Base-by-base conservation (phyloP, 1,284 basidiomycete genomes). In the Ganoderma boninense region DNA sequence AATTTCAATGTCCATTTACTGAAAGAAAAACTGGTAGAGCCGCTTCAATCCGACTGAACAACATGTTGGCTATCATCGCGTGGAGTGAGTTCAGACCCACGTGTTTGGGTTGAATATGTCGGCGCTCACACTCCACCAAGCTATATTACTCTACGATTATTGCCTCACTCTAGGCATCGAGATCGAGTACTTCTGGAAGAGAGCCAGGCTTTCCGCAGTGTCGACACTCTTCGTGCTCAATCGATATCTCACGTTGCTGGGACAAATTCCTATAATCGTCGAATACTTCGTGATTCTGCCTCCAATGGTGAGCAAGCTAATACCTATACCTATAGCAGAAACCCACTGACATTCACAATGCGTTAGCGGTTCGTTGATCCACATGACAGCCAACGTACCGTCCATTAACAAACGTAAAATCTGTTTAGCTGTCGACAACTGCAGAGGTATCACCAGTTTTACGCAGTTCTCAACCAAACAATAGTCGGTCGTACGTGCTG, bases 161-260 rank as follows among this genome's bases (percentile, higher is more conserved):
- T 56, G 38, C 35, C 49, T 72, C 14, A 70, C 71, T 5, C 26
- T 72, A 4, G 20, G 32, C 2, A 56, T 35, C 20, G 71, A 72
- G 52, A 65, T 72, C 26, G 69, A 73, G 18, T 57, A 54, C 26
- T 73, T 73, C 59, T 73, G 71, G 71, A 64, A 64, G 13, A 60
- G 26, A n/a, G 71, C 66, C 2, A 62, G 69, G 49, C 32, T 60
- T 7, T 68, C 71, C 40, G 26, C 49, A 8, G 69, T 64, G 73
- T 65, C 70, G 74, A 14, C 73, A 73, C 62, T 73, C 29, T 76
- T 73, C 54, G 64, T 69, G 4, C 11, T 71, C 32, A 75, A 69
- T 60, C 71, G 74, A 2, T 75, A 75, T 43, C 49, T 72, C 8
- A 65, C 68, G 2, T 44, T 75, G n/a, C 18, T 74, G 14, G 74